Evolutionary conservation across 2,329 filamentous ascomycete species (phyloP), one percentile per base, ranked within the genome.

Genomic region (Tolypocladium sp.): DNA sequence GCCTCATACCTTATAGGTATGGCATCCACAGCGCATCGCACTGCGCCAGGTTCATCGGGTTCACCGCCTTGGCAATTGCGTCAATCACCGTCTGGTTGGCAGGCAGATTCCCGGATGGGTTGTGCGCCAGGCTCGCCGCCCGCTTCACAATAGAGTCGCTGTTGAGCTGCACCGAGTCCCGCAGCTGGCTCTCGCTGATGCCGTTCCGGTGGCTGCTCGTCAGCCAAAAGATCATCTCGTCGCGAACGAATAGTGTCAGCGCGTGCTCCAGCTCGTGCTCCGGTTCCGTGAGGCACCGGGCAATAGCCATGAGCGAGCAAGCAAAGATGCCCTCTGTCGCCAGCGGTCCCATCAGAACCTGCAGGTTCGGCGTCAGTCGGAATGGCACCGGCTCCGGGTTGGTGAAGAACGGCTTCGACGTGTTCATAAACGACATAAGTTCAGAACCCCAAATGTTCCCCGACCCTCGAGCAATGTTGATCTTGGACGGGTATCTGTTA

Each of bases 171-270:
- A 96, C 92, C 63, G 87, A 84, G 60, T 94, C 90, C 27, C 90
- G 80, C 55, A 95, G 78, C 70, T 90, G 86, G 38, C 81, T 84
- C 60, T 91, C 87, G 52, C 72, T 73, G 55, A 76, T 75, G 22
- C 66, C 70, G 46, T 69, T 72, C 15, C 91, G 85, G 70, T 96
- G 90, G 63, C 79, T 84, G 64, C 86, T 89, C 3, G 90, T 95
- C 66, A 92, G 92, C 94, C 94, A 99, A 76, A 92, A 95, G 64
- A 93, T 92, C 83, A 99, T 95, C 76, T 99, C 94, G 69, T 99
- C 94, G 8, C 94, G 86, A 63, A 99, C 94, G 73, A 97, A 97
- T 60, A 99, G 84, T 59, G 88, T 91, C 56, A 99, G 83, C 61
- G 95, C 91, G 73, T 97, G 92, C 71, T 96, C 94, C n/a, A 99